Evolutionary conservation across 2,329 filamentous ascomycete species (phyloP), one percentile per base, ranked within the genome.

Genomic region (Coniochaeta sp.): DNA sequence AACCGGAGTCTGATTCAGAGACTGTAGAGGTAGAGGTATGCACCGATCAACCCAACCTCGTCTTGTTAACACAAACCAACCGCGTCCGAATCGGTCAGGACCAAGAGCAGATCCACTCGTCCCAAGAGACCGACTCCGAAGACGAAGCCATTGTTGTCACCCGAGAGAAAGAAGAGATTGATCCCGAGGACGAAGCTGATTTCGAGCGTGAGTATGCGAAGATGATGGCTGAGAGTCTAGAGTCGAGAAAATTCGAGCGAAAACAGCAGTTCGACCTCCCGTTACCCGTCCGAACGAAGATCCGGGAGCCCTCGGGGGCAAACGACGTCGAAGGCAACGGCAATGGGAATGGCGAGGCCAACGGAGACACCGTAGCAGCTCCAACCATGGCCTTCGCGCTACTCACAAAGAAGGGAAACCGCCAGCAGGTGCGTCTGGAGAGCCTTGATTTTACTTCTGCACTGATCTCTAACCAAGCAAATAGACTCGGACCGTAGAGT

Each of bases 131-230:
- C 33, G 87, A 88, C 44, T 89, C 88, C 11, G 88, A 90, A 62
- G 92, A 97, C 64, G 93, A 98, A 71, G 86, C 90, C 26, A 96
- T 98, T 66, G 84, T 97, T 50, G 93, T 99, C 56, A 96, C 91
- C 52, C 87, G 93, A 62, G 89, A 93, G 69, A 90, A 96, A 72
- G 91, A 97, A 71, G 85, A 93, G 67, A 83, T 93, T 60, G 93
- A 99, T 66, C 93, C 93, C 0, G 93, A 97, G 75, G 91, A 89
- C 44, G 95, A 99, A 70, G 95, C 93, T 7, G 95, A 99, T 47
- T 99, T 99, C 71, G 96, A 99, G 71, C 90, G 93, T 67, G 95
- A 98, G 74, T 95, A 96, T 73, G 93, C 95, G 40, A 97, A 96
- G 74, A 90, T 99, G 85, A 98, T 99, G 93, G 85, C 93, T 58